Percentiles rank a stretch among this genome's conserved stretches.
These are phyloP conservation scores for Parachaetomium inaequale DNA, from an alignment of 495 filamentous ascomycete species.

Conservation along the genomic window DNA sequence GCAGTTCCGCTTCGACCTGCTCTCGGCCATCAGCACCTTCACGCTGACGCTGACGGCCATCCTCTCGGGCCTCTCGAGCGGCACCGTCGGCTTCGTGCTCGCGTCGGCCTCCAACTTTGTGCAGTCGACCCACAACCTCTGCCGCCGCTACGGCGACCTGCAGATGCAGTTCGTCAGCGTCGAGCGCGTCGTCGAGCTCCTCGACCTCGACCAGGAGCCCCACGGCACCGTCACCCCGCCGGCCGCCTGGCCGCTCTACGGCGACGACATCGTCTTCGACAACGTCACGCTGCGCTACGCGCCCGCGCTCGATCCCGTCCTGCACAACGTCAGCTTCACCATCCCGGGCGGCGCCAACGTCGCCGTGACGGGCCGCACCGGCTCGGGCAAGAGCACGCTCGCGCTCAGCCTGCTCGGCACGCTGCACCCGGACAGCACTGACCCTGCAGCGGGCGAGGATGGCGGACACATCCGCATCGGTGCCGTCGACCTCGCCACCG, in stretches of 20 bases:
- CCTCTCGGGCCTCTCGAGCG: constrained; percentile 63
- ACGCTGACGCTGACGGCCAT: constrained; percentile 66
- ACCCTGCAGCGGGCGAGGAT: constrained; percentile 34
- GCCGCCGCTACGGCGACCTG: constrained; percentile 70
- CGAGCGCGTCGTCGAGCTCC: constrained; percentile 73
- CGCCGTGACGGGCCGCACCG: constrained; percentile 61
- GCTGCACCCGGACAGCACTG: constrained; percentile 41
- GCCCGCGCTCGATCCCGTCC: constrained; percentile 64
- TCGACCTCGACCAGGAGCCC: constrained; percentile 70
- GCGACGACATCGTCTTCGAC: constrained; percentile 69
- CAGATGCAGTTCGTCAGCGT: constrained; percentile 91
- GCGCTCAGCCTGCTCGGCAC: constrained; percentile 55
- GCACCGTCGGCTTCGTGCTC: constrained; percentile 73
- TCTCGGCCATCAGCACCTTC: constrained; percentile 70
- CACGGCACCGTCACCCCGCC: constrained; percentile 63
- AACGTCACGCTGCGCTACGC: constrained; percentile 75
- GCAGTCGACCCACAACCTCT: constrained; percentile 64
- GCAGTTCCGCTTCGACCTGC: constrained; percentile 67
- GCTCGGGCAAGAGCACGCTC: constrained; percentile 61
- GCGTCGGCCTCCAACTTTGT: constrained; percentile 62
- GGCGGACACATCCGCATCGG: constrained; percentile 54
- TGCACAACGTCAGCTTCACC: constrained; percentile 59
- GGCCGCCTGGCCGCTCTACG: constrained; percentile 67
- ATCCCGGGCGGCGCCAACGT: constrained; percentile 72
- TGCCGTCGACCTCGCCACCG: constrained; percentile 44